These are phyloP conservation scores for Xanthoconium purpureum DNA, from an alignment of 768 basidiomycete genomes.

Conservation along the genomic window DNA sequence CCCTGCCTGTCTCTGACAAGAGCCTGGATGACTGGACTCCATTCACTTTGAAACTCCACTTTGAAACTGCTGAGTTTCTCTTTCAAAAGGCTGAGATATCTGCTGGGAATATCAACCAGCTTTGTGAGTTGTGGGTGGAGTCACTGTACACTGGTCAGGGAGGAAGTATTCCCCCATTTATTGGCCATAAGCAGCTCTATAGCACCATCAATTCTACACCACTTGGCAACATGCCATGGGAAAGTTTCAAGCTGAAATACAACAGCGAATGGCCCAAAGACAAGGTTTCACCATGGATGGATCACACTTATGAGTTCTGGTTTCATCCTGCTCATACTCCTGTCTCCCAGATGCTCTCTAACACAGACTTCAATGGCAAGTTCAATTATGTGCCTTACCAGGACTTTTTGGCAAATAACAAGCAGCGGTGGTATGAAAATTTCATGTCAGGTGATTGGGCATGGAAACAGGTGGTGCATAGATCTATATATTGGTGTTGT, in stretches of 20 bases:
- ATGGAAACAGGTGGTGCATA: no score
- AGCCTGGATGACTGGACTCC: neutral
- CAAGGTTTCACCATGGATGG: no score
- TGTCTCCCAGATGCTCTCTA: no score
- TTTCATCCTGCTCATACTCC: no score
- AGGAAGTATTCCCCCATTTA: neutral
- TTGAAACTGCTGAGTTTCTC: neutral
- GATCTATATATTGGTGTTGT: no score
- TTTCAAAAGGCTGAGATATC: neutral
- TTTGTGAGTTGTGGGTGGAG: neutral
- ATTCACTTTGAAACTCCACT: neutral
- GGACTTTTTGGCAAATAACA: no score
- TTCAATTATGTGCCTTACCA: no score
- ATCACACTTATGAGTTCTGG: no score
- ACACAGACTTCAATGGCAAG: no score
- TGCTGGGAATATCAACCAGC: neutral
- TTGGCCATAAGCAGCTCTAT: neutral
- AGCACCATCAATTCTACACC: slow-evolving; percentile 33
- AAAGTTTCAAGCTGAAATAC: slow-evolving; percentile 19
- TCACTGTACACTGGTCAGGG: neutral
- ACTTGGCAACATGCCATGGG: slow-evolving; percentile 39
- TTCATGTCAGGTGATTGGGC: no score
- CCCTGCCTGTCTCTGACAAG: neutral
- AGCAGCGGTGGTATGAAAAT: no score
- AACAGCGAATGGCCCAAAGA: no score